These are phyloP conservation scores for Colletotrichum sidae DNA, from an alignment of 2,329 filamentous ascomycete species.

Conservation along the genomic window DNA sequence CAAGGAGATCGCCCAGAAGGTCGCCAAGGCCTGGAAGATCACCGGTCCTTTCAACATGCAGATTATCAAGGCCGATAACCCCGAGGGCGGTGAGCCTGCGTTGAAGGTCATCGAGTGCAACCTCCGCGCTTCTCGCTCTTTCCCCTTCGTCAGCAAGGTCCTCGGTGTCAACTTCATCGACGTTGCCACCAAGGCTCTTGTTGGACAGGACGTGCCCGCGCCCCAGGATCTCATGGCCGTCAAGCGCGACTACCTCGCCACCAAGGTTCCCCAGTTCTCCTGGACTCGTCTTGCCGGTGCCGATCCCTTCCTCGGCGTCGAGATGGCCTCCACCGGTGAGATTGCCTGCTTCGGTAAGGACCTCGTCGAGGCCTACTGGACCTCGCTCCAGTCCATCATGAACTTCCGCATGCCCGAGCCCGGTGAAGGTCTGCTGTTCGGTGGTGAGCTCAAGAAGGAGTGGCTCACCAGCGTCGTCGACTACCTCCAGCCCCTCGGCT, in stretches of 20 bases:
- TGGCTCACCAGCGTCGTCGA: constrained; percentile 85
- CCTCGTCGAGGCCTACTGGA: constrained; percentile 97
- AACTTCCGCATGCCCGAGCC: constrained; percentile 98
- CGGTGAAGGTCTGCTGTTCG: constrained; percentile 94
- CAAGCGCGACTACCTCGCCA: constrained; percentile 92
- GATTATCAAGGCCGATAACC: constrained; percentile 91
- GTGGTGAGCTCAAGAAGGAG: constrained; percentile 80
- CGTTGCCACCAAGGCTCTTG: constrained; percentile 90
- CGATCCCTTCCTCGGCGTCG: constrained; percentile 96
- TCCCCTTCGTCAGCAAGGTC: constrained; percentile 98
- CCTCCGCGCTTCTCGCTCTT: constrained; percentile 94
- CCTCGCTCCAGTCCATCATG: constrained; percentile 95
- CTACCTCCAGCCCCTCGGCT: constrained; percentile 88
- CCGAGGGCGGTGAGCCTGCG: constrained; percentile 78
- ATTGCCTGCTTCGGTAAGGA: constrained; percentile 99
- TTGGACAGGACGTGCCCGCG: constrained; percentile 85
- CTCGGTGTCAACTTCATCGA: constrained; percentile 98
- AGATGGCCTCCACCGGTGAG: constrained; percentile 97
- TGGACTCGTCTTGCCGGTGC: constrained; percentile 98
- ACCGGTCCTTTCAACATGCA: constrained; percentile 99
- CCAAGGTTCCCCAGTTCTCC: constrained; percentile 98
- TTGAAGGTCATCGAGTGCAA: constrained; percentile 99
- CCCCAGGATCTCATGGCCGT: constrained; percentile 88
- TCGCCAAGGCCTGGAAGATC: constrained; percentile 96
- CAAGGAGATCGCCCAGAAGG: constrained; percentile 96